Percentiles rank a stretch among this genome's conserved stretches.
Conservation (phyloP, 805 yeast genomes). For the Yamadazyma akitaensis region DNA sequence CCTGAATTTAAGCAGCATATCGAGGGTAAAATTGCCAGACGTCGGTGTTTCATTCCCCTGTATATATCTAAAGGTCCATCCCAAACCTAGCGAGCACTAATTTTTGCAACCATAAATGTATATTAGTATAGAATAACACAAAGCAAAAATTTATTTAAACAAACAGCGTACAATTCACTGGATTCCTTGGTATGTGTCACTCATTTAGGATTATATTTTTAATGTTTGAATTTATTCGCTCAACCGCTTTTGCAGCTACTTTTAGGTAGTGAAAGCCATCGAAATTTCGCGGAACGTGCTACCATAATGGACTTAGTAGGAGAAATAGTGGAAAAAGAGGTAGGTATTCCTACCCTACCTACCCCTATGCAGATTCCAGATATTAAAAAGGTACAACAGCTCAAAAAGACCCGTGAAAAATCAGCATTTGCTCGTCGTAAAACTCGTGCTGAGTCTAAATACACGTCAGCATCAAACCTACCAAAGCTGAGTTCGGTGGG, state of each 20-base stretch:
- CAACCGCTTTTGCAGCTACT: no score
- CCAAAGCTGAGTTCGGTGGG: constrained; percentile 6
- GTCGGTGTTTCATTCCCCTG: constrained; percentile 18
- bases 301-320: constrained; percentile 61
- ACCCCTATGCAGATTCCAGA: constrained; percentile 14
- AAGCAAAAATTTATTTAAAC: no score
- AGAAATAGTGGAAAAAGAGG: constrained; percentile 67
- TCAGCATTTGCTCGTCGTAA: constrained; percentile 38
- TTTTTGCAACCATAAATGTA: constrained; percentile 5
- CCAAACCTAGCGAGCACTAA: background rate
- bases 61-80: constrained; percentile 8
- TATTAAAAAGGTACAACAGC: constrained; percentile 12
- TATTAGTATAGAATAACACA: background rate
- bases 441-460: constrained; percentile 13
- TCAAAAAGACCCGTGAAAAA: constrained; percentile 36
- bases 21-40: constrained; percentile 14
- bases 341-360: constrained; percentile 33
- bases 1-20: constrained; percentile 12
- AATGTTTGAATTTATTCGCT: no score
- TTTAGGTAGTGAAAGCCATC: background rate
- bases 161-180: no score
- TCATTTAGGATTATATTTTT: no score
- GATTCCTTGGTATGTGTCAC: no score
- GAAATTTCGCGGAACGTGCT: background rate
- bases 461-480: constrained; percentile 4